phyloP scores from a whole-genome alignment of 345 rosid genomes.

The Raphanus raphanistrum region DNA sequence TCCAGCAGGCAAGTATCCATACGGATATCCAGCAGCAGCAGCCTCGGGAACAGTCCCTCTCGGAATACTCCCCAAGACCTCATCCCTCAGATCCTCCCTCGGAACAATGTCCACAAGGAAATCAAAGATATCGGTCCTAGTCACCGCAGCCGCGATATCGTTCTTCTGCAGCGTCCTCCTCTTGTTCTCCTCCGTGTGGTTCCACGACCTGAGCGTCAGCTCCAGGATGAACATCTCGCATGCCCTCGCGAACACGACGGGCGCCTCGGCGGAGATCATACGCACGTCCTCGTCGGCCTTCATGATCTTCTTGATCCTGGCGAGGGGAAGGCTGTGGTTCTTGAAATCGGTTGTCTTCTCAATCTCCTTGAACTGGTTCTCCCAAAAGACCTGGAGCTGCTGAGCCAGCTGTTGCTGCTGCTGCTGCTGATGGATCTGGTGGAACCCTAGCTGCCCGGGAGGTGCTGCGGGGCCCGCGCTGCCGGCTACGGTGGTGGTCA shows the following conservation, averaged over 20 bases:
- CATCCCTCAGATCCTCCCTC: slow-evolving; percentile 87
- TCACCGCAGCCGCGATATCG: slow-evolving; percentile 92
- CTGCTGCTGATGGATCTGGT: slow-evolving; percentile 82
- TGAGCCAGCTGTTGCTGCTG: slow-evolving; percentile 95
- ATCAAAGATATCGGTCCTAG: slow-evolving; percentile 92
- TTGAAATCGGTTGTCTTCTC: slow-evolving; percentile 82
- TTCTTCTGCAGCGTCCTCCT: slow-evolving; percentile 94
- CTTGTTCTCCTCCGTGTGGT: slow-evolving; percentile 95
- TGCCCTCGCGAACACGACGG: slow-evolving; percentile 90
- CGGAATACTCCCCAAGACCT: slow-evolving; percentile 52
- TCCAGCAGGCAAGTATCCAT: slow-evolving; percentile 72
- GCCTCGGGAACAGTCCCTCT: slow-evolving; percentile 42
- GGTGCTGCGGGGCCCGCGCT: slow-evolving; percentile 13
- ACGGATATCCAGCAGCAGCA: slow-evolving; percentile 64
- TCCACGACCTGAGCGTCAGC: slow-evolving; percentile 90
- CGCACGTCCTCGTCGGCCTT: slow-evolving; percentile 97
- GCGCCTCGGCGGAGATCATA: slow-evolving; percentile 98
- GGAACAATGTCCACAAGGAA: slow-evolving; percentile 93
- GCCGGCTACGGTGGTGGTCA: slow-evolving; percentile 42
- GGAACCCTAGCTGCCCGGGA: slow-evolving; percentile 51
- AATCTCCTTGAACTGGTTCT: slow-evolving; percentile 75
- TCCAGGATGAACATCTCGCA: slow-evolving; percentile 98
- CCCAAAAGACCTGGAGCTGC: slow-evolving; percentile 88
- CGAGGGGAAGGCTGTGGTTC: slow-evolving; percentile 92
- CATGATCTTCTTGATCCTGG: slow-evolving; percentile 99